phyloP scores from a whole-genome alignment of 2,329 filamentous ascomycete species.

The Dactylellina drechsleri region DNA sequence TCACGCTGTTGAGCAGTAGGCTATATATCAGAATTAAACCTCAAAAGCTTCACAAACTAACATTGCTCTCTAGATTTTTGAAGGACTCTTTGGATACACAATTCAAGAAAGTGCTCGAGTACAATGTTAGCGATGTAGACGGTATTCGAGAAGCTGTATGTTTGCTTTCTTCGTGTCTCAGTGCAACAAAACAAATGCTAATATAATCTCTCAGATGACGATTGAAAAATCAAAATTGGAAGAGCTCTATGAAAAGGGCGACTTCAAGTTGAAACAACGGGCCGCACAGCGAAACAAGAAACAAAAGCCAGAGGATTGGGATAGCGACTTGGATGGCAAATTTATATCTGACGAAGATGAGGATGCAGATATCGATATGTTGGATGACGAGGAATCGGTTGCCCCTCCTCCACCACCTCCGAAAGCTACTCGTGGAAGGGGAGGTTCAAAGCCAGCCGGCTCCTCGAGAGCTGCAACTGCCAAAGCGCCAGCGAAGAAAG shows the following conservation, averaged over 20 bases:
- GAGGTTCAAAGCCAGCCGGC: constrained; percentile 52
- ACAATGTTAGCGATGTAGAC: constrained; percentile 74
- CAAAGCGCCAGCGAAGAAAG: constrained; percentile 59
- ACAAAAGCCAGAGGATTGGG: constrained; percentile 81
- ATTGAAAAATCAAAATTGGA: constrained; percentile 76
- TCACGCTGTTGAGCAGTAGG: constrained; percentile 63
- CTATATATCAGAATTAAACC: constrained; percentile 61
- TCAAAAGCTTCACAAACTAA: constrained; percentile 59
- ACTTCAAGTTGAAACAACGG: constrained; percentile 65
- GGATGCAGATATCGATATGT: constrained; percentile 62
- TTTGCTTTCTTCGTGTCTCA: background rate
- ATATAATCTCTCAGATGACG: constrained; percentile 68
- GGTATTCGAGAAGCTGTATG: constrained; percentile 72
- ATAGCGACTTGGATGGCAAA: constrained; percentile 84
- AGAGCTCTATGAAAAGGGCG: constrained; percentile 74
- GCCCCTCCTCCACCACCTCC: constrained; percentile 61
- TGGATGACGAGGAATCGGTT: constrained; percentile 63
- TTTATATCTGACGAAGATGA: constrained; percentile 77
- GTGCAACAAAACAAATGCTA: background rate
- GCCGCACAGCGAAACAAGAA: constrained; percentile 65
- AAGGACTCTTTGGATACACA: constrained; percentile 76
- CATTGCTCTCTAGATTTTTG: constrained; percentile 69
- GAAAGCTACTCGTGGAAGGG: constrained; percentile 43
- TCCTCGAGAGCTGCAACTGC: constrained; percentile 59
- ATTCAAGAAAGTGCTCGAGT: constrained; percentile 74